Percentiles rank a stretch among this genome's conserved stretches.
Conservation (phyloP, 1,284 basidiomycete species). For the Cerrena zonata region DNA sequence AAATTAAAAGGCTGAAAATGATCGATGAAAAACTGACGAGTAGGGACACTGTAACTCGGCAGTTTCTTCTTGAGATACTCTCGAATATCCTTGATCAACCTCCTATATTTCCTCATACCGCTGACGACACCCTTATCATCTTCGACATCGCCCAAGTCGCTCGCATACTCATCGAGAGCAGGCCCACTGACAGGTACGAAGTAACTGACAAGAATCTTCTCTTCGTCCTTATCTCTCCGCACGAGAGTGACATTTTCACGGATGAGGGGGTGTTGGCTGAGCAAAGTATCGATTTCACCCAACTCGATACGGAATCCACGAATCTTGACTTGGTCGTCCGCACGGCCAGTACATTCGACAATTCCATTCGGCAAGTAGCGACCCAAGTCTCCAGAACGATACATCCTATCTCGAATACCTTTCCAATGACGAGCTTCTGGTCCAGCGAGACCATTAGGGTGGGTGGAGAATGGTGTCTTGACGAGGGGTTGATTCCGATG, state of each 20-base stretch:
- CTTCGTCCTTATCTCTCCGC: conserved; percentile 96
- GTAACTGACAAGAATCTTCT: conserved; percentile 97
- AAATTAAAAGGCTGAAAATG: conserved; percentile 10
- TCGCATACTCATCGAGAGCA: conserved; percentile 69
- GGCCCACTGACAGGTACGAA: conserved; percentile 87
- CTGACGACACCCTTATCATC: conserved; percentile 57
- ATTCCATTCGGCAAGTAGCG: conserved; percentile 89
- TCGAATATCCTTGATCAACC: conserved; percentile 88
- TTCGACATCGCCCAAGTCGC: conserved; percentile 61
- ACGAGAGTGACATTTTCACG: conserved; percentile 97
- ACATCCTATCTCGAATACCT: conserved; percentile 97
- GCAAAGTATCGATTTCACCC: conserved; percentile 96
- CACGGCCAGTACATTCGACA: conserved; percentile 95
- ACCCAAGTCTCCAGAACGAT: conserved; percentile 93
- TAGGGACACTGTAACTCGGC: conserved; percentile 88
- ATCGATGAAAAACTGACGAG: conserved; percentile 44
- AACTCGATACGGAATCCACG: conserved; percentile 98
- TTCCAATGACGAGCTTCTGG: conserved; percentile 84
- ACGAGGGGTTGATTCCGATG: conserved; percentile 43
- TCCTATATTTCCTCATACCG: conserved; percentile 78
- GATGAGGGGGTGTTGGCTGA: conserved; percentile 89
- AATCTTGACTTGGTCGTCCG: conserved; percentile 99
- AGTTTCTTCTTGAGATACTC: conserved; percentile 97
- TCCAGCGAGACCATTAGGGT: conserved; percentile 43
- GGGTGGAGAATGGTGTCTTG: conserved; percentile 72